Evolutionary conservation across 345 rosid genomes (phyloP), one percentile per base, ranked within the genome.

Genomic region (Rhodomyrtus tomentosa): DNA sequence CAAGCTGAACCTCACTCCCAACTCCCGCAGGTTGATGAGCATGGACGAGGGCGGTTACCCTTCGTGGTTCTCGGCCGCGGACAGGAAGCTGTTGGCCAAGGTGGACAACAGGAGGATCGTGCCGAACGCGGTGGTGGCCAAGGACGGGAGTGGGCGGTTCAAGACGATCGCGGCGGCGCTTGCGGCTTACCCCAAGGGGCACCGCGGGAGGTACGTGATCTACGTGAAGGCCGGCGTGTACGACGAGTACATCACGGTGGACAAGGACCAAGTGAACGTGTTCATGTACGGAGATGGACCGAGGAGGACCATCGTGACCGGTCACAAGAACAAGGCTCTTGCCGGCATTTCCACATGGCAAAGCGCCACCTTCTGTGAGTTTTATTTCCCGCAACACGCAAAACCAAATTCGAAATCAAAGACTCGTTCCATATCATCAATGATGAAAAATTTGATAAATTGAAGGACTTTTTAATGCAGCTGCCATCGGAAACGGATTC

Each of bases 121-220:
- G 50, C 95, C 97, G 0, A 89, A 89, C 79, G 93, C 83, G 7
- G 93, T 94, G 14, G 99, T 95, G 84, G 98, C 98, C 49, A 82
- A 92, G 83, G 99, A 96, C 83, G 98, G 96, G 25, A 94, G 95
- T 82, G 98, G 98, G 55, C 89, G 92, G 32, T 92, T 89, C 87
- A 95, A 82, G 88, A 87, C 91, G 20, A 90, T 95, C 22, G 85
- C 45, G 80, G 91, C 74, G 4, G 98, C 99, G 10, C 88, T 96
- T 27, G 85, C 83, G 14, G 92, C 92, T 0, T 87, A 86, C 62
- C 93, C 95, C 50, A 82, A 85, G 82, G 81, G 85, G 45, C 82
- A 50, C 25, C 9, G 82, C 36, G 91, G 87, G 32, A 74, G 90
- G 59, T 92, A 85, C 51, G 81, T 90, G 15, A 88, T 93, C 80